A percentile compares a stretch with the other conserved stretches of the same genome.
phyloP scores from a whole-genome alignment of 306 rosid species.

The Castanea sativa region DNA sequence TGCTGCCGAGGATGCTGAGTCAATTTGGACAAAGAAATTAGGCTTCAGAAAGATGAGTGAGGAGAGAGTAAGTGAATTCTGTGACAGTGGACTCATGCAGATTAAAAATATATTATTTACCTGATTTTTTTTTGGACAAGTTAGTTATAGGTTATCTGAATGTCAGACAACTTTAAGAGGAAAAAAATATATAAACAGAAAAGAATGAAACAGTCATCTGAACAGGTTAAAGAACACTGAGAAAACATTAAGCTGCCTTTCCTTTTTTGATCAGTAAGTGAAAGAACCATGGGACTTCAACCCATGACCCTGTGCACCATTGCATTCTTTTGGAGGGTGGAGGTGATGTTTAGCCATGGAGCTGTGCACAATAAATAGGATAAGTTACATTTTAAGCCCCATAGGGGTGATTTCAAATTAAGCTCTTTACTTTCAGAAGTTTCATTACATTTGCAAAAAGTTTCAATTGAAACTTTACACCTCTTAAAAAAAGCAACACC shows the following conservation, averaged over 20 bases:
- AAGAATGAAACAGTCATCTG: background rate
- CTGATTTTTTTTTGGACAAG: background rate
- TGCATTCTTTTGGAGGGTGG: background rate
- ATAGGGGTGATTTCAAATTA: too few species aligned
- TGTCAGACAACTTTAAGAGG: background rate
- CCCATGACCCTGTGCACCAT: background rate
- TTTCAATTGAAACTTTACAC: too few species aligned
- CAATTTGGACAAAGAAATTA: conserved; percentile 92
- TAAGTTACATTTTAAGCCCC: too few species aligned
- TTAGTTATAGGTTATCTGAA: background rate
- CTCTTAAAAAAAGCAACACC: too few species aligned
- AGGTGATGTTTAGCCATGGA: background rate
- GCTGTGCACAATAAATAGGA: background rate
- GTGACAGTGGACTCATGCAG: conserved; percentile 1
- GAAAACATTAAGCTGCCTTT: background rate
- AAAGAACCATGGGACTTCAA: background rate
- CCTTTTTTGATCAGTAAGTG: background rate
- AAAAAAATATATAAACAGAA: background rate
- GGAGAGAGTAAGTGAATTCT: conserved; percentile 64
- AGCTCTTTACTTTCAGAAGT: too few species aligned
- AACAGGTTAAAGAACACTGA: background rate
- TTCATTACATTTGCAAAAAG: too few species aligned
- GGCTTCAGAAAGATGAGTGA: conserved; percentile 89
- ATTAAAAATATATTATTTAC: background rate
- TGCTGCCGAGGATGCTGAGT: conserved; percentile 97